Evolutionary conservation across 2,329 filamentous ascomycete species (phyloP).

Genomic region (Aspergillus arachidicola): DNA sequence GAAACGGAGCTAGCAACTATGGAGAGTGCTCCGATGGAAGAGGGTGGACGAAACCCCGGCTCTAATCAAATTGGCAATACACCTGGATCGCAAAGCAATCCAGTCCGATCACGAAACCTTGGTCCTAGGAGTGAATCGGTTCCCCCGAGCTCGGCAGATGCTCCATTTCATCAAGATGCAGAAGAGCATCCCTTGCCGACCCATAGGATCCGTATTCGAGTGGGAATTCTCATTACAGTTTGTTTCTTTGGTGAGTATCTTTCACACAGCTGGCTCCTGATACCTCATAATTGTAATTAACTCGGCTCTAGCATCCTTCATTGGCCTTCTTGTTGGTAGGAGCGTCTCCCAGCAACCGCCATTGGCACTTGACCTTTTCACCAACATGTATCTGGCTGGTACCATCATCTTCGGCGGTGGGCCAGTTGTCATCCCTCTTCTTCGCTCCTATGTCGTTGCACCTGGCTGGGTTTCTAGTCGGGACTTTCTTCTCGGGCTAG

Average conservation of each 20-base stretch:
- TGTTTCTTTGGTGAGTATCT: conserved; percentile 39
- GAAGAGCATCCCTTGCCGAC: neutral
- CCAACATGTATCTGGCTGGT: conserved; percentile 73
- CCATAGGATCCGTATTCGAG: conserved; percentile 55
- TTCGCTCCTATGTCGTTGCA: conserved; percentile 63
- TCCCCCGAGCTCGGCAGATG: neutral
- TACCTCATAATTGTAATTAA: too few species aligned
- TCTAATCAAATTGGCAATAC: neutral
- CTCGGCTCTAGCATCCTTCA: too few species aligned
- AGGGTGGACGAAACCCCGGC: neutral
- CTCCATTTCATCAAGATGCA: neutral
- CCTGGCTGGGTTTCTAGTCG: conserved; percentile 71
- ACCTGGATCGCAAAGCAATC: neutral
- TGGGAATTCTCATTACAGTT: neutral
- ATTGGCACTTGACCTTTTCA: conserved; percentile 56
- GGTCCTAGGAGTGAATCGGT: neutral
- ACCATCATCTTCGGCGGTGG: conserved; percentile 69
- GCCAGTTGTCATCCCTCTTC: conserved; percentile 65
- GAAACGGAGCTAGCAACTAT: conserved; percentile 11
- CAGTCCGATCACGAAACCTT: conserved; percentile 15
- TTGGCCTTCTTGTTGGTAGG: too few species aligned
- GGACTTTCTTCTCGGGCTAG: conserved; percentile 73
- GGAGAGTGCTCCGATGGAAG: neutral
- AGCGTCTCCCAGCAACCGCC: too few species aligned
- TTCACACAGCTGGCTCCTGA: conserved; percentile 15